Base-by-base conservation (phyloP, 1,139 yeast species). In the Suhomyces taliae region DNA sequence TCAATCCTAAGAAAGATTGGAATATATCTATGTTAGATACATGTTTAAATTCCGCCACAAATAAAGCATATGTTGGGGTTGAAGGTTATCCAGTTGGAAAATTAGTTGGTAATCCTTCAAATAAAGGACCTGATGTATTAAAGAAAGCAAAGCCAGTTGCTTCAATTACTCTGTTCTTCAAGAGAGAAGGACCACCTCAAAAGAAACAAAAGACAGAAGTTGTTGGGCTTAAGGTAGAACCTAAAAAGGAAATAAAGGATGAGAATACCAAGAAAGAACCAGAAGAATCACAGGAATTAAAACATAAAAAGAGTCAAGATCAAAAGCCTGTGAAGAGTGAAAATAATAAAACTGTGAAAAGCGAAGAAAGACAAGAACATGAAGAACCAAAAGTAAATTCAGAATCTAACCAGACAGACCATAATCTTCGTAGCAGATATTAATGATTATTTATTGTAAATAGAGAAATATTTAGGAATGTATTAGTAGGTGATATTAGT, bases 71-170 rank as follows among this genome's bases (percentile, higher is more conserved):
- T 37, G 67, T 67, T 4, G 59, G 60, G 7, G 61, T 88, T 43
- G 75, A 72, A 31, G 76, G 80, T 59, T 81, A 79, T 58, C 70
- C 70, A 41, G 96, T 90, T 1, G 63, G 78, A 3, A 71, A 67
- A 15, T 83, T 77, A 19, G 93, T 90, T 4, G 95, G 95, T 1
- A 85, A 81, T 43, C 75, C 82, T 6, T 41, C 49, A 8, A 51
- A 47, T 34, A 47, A 52, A 42, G 57, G 55, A 7, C 49, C 48
- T 15, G 48, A 54, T 15, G 40, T 53, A 37, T 45, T 52, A 19
- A 56, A 60, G 41, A 52, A 59, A 26, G 57, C 56, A 36, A 54
- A 54, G 15, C 58, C 61, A 1, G 69, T 63, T 45, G 53, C 55
- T 29, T 49, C 64, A 2, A 69, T 72, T 15, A 59, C 59, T 9